These are phyloP conservation scores for Xanthoconium stramineum DNA, from an alignment of 768 basidiomycete species.

Conservation along the genomic window DNA sequence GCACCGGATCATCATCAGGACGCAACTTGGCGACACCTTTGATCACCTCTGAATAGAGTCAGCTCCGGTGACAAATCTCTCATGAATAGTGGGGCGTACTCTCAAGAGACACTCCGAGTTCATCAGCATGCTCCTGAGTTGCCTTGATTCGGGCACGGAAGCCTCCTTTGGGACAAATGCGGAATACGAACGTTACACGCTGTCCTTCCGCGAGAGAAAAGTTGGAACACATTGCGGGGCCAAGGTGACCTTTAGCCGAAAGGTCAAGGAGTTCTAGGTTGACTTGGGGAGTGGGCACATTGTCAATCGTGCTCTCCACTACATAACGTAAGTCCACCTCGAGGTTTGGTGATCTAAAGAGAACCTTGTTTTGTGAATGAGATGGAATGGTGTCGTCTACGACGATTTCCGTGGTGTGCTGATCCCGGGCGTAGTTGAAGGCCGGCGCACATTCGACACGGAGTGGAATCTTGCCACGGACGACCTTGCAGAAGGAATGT, in stretches of 20 bases:
- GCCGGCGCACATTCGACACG: constrained; percentile 91
- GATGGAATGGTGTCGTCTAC: constrained; percentile 44
- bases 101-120: constrained; percentile 45
- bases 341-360: constrained; percentile 59
- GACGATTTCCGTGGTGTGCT: constrained; percentile 62
- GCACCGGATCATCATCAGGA: constrained; percentile 63
- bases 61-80: neutral
- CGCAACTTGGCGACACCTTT: constrained; percentile 44
- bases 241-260: constrained; percentile 69
- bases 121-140: constrained; percentile 40
- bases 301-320: constrained; percentile 52
- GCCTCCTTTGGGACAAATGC: constrained; percentile 55
- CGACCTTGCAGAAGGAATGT: constrained; percentile 43
- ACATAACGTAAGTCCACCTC: constrained; percentile 78
- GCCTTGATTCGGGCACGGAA: constrained; percentile 14
- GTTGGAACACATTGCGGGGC: constrained; percentile 55
- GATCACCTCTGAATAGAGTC: constrained; percentile 36
- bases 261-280: constrained; percentile 62
- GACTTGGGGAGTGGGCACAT: constrained; percentile 50
- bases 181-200: constrained; percentile 81
- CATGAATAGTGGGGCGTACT: constrained; percentile 27
- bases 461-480: constrained; percentile 79
- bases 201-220: constrained; percentile 81
- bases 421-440: constrained; percentile 87
- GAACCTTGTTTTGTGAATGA: constrained; percentile 49